Conservation (phyloP, 768 basidiomycete species). For the Pulveroboletus sp. region DNA sequence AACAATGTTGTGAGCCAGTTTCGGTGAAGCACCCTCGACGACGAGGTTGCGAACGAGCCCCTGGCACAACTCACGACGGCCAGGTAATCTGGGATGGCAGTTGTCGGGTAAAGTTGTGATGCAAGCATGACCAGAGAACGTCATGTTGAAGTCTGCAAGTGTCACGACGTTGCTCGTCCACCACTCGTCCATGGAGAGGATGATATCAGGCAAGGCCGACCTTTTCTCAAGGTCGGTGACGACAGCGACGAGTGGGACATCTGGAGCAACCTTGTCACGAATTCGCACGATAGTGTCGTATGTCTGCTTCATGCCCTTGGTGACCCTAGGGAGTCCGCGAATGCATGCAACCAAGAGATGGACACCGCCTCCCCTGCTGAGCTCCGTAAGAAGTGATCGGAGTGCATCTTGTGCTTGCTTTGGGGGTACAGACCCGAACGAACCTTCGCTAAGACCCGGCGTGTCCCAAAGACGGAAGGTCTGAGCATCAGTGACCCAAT, state of each 20-base stretch:
- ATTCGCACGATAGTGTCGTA: constrained; percentile 21
- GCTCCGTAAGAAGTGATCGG: constrained; percentile 23
- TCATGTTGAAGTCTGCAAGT: constrained; percentile 30
- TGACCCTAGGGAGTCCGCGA: constrained; percentile 23
- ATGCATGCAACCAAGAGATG: constrained; percentile 27
- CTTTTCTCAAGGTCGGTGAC: constrained; percentile 33
- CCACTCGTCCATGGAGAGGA: constrained; percentile 35
- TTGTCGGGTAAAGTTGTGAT: constrained; percentile 18
- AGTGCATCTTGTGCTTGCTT: constrained; percentile 23
- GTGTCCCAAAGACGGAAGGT: constrained; percentile 31
- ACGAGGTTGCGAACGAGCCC: constrained; percentile 12
- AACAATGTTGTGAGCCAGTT: constrained; percentile 20
- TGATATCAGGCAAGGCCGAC: constrained; percentile 11
- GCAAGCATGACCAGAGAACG: constrained; percentile 26
- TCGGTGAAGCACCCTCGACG: constrained; percentile 17
- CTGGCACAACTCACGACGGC: constrained; percentile 18
- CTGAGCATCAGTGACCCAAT: constrained; percentile 11
- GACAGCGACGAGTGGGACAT: constrained; percentile 23
- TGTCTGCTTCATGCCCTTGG: constrained; percentile 26
- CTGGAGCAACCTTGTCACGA: constrained; percentile 15
- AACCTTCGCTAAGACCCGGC: constrained; percentile 28
- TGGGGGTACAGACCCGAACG: constrained; percentile 20
- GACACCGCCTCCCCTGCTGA: constrained; percentile 15
- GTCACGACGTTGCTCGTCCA: constrained; percentile 30
- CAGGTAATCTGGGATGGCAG: constrained; percentile 19